Base-by-base conservation (phyloP, 1,139 yeast genomes). In the Debaryomyces coudertii region DNA sequence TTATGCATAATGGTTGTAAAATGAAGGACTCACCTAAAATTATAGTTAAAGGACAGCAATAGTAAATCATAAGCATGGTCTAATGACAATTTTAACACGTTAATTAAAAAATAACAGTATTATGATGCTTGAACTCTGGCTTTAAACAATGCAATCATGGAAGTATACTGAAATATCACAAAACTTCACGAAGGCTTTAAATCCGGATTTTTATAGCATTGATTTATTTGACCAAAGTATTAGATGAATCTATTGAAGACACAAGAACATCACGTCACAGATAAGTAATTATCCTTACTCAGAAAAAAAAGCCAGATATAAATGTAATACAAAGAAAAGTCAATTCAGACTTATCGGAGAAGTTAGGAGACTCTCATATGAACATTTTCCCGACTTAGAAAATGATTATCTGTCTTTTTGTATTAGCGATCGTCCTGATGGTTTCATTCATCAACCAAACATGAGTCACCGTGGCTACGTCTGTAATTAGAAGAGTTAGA, bases 381-480 rank as follows among this genome's bases (percentile, higher is more conserved):
- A 71, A 71, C 45, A 52, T 67, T 7, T 53, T 71, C 28, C 71
- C 75, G 3, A 57, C 57, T 2, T 63, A 57, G 40, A 61, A 66
- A 46, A 60, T 73, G 12, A 49, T 73, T 2, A 48, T 66, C 2
- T 62, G 68, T 23, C 56, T 73, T 40, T 39, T 49, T 7, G 59
- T 64, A 4, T 55, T 69, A 46, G 58, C 71, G 1, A 49, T 64
- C 41, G 69, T 60, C 39, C 47, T 53, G 40, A 48, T 63, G 43
- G 54, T 57, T 3, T 57, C 68, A 3, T 68, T 73, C 55, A 62
- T 73, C 15, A 82, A 77, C 58, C 80, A 73, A 55, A 71, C 76
- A 0, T 68, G 77, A 24, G 64, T 74, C 24, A 66, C 77, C 1
- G 68, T 71, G 5, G 76, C 72, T 2, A 59, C 73, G 36, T 58